Evolutionary conservation across 1,284 basidiomycete species (phyloP), one percentile per base, ranked within the genome.

Genomic region (Cryptococcus maquisensis): DNA sequence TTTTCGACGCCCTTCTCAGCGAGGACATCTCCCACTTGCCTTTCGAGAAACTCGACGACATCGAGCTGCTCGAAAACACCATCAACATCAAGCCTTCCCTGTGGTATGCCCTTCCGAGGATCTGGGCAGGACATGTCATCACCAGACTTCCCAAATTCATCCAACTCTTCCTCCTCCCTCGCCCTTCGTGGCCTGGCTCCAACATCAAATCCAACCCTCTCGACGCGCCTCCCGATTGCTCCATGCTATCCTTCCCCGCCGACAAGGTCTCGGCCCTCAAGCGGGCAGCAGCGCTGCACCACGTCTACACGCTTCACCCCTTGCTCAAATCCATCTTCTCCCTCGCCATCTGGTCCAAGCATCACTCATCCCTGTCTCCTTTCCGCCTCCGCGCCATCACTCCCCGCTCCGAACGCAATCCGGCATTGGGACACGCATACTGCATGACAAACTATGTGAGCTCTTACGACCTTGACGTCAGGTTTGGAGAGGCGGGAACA

Each of bases 381-480:
- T 49, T 59, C 40, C 41, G 52, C 7, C 38, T 63, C 26, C 39
- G 28, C 1, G 56, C 52, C 13, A 24, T 48, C 4, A 59, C 65
- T 4, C 67, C 69, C 5, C 56, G 66, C 8, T 61, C 59, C 23
- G 63, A 70, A 38, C 65, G 72, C 23, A 37, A 64, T 18, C 16
- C 50, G 0, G 18, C 43, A 0, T 47, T 64, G 1, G 64, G 62
- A 3, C 68, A 71, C 55, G 43, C 65, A 2, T 46, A 51, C 4
- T 61, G 66, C 26, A 66, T 66, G 4, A 62, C 58, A 44, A 67
- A 66, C 58, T 73, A 73, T 49, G 60, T 67, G 18, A 56, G 59
- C n/a, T 57, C 54, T 0, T 36, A 57, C 23, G 53, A 59, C 15
- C 51, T 56, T 20, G 44, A 57, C 18, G n/a, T 64, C 7, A 21